Evolutionary conservation across 2,329 filamentous ascomycete genomes (phyloP).

Genomic region (Sporothrix brunneoviolacea): DNA sequence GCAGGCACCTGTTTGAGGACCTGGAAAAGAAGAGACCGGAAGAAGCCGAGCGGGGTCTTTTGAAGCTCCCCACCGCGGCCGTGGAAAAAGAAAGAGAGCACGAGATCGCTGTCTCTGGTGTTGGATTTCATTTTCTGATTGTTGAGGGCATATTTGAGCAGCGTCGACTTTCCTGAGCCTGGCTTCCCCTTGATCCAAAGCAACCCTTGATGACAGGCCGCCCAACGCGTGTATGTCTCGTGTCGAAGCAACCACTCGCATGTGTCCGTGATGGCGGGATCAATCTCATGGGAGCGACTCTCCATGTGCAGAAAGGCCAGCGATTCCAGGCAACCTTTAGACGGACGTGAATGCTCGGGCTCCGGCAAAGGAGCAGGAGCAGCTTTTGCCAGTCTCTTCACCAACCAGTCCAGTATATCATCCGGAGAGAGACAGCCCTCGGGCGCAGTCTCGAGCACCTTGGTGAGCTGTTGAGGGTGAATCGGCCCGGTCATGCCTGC

Average conservation of each 20-base stretch:
- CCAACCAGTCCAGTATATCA: too few species aligned
- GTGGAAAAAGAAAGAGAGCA: conserved; percentile 33
- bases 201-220: conserved; percentile 18
- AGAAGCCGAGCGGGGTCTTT: conserved; percentile 27
- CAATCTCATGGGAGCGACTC: neutral
- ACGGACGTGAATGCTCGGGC: too few species aligned
- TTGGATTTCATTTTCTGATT: too few species aligned
- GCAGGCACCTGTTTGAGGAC: conserved; percentile 22
- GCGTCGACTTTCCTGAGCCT: conserved; percentile 20
- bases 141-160: conserved; percentile 29
- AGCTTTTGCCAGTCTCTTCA: too few species aligned
- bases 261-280: neutral
- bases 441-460: too few species aligned
- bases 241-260: conserved; percentile 13
- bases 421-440: too few species aligned
- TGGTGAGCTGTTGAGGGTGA: too few species aligned
- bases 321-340: too few species aligned
- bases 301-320: too few species aligned
- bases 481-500: too few species aligned
- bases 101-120: neutral
- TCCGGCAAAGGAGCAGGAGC: too few species aligned
- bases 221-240: conserved; percentile 14
- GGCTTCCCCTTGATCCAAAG: conserved; percentile 37
- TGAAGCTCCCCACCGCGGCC: conserved; percentile 27
- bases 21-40: conserved; percentile 29